Base-by-base conservation (phyloP, 306 rosid genomes). In the Prinsepia uniflora region DNA sequence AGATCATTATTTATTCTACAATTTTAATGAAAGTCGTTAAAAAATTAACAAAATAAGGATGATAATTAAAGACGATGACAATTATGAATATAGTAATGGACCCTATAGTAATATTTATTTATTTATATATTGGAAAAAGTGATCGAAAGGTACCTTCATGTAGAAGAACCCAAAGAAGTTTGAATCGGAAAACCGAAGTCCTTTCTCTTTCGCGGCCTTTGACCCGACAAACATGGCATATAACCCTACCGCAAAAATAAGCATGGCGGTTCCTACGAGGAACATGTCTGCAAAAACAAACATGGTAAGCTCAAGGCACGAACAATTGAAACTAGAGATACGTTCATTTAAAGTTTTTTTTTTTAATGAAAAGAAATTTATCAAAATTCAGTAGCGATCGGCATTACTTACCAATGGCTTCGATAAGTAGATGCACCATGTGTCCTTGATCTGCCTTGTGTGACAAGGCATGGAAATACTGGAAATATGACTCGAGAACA, bases 261-360 rank as follows among this genome's bases (percentile, higher is more conserved):
- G 71, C 84, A 86, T 52, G 70, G 85, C 85, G 3, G 78, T 86
- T 81, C 90, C 90, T 8, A 83, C 70, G 10, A 86, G 76, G 76
- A 80, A 86, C 90, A 78, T 76, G 49, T 86, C 90, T 86, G 87
- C 42, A 67, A 43, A 48, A 30, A 41, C 6, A 12, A 46, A 4
- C 50, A 46, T 4, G 6, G 36, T 30, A 30, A 30, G 36, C 36
- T 30, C 36, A 30, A 30, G 36, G 36, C 36, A 30, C 3, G 36
- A 2, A 30, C 36, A 30, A 30, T 30, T 30, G 36, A 30, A 30
- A 30, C 4, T 30, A 30, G 4, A 30, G 3, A 3, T 3, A 3
- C 1, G 36, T 2, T 30, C 36, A 30, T 1, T 30, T 3, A 30
- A 30, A 30, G 36, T 30, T 30, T 30, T 30, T 30, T 30, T 30